Percentiles rank a stretch among this genome's conserved stretches.
These are phyloP conservation scores for Sclerotinia borealis DNA, from an alignment of 2,329 filamentous ascomycete species.

Conservation along the genomic window DNA sequence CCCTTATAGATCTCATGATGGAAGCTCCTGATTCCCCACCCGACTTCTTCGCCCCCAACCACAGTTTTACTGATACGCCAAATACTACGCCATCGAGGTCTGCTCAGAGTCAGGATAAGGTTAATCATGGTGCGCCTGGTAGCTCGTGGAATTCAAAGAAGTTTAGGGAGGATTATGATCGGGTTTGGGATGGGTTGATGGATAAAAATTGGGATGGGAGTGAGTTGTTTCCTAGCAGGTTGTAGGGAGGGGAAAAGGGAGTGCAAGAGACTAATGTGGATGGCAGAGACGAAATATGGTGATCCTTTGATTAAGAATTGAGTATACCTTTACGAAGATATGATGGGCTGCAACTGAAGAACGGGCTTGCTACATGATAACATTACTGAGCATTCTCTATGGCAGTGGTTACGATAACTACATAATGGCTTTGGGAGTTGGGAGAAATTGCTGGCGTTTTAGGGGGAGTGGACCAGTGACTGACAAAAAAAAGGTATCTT, in stretches of 20 bases:
- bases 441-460: background rate
- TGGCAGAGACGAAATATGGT: slow-evolving; percentile 6
- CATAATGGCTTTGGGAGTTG: slow-evolving; percentile 1
- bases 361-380: background rate
- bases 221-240: slow-evolving; percentile 29
- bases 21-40: slow-evolving; percentile 29
- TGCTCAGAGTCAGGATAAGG: slow-evolving; percentile 13
- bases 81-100: slow-evolving; percentile 11
- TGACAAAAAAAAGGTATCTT: background rate
- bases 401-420: background rate
- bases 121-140: slow-evolving; percentile 38
- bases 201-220: slow-evolving; percentile 46
- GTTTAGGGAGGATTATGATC: slow-evolving; percentile 47
- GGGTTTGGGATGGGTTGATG: slow-evolving; percentile 43
- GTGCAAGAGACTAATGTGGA: background rate
- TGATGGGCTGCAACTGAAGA: background rate
- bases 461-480: background rate
- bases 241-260: background rate
- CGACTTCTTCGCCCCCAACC: slow-evolving; percentile 8
- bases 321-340: background rate
- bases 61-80: background rate
- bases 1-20: slow-evolving; percentile 18
- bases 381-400: background rate
- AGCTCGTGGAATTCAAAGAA: slow-evolving; percentile 51
- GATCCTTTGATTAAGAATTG: background rate